Percentiles rank a stretch among this genome's conserved stretches.
These are phyloP conservation scores for Penicillium maclennaniae DNA, from an alignment of 495 filamentous ascomycete genomes.

Conservation along the genomic window DNA sequence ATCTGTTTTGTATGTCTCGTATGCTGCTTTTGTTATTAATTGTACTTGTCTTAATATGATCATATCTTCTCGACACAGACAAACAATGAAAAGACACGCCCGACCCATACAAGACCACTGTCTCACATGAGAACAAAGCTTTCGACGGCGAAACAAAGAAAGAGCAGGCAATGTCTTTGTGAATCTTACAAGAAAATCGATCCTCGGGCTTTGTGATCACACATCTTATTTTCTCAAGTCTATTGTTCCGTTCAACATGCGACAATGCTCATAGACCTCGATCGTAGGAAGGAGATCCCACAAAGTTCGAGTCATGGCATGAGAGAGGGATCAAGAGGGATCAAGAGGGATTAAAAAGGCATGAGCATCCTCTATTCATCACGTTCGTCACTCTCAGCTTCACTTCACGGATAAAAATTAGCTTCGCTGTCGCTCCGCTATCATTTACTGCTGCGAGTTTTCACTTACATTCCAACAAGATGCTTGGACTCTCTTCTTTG, in stretches of 20 bases:
- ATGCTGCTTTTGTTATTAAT: not conserved
- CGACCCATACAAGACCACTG: not conserved
- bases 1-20: no score
- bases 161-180: not conserved
- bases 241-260: not conserved
- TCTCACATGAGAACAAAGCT: not conserved
- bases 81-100: not conserved
- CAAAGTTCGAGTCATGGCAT: not conserved
- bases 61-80: not conserved
- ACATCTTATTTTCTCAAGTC: not conserved
- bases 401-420: no score
- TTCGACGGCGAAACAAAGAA: not conserved
- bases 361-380: not conserved
- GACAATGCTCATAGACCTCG: not conserved
- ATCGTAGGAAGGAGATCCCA: not conserved
- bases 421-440: no score
- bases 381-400: not conserved
- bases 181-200: not conserved
- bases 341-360: not conserved
- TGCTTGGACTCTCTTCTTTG: no score
- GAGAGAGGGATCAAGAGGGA: no score
- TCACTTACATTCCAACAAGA: no score
- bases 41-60: not conserved
- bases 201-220: not conserved
- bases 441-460: no score